Percentiles rank a stretch among this genome's conserved stretches.
These are phyloP conservation scores for Trichoderma orchidacearum DNA, from an alignment of 495 filamentous ascomycete species.

Conservation along the genomic window DNA sequence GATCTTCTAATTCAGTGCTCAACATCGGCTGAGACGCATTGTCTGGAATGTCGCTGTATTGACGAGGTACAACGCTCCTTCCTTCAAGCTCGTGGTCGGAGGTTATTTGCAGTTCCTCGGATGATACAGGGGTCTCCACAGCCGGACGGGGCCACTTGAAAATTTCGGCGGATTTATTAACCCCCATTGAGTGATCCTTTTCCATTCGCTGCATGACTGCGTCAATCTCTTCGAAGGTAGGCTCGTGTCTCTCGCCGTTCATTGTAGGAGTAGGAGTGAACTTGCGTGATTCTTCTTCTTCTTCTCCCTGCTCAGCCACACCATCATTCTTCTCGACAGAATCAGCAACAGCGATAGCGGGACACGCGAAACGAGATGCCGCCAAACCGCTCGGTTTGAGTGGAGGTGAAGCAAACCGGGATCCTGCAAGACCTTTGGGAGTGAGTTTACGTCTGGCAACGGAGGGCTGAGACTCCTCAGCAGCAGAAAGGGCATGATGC, in stretches of 20 bases:
- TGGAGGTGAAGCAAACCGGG: neutral
- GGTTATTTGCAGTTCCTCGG: conserved; percentile 40
- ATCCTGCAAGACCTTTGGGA: conserved; percentile 1
- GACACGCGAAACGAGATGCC: conserved; percentile 2
- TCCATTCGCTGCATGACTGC: conserved; percentile 71
- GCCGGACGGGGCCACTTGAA: conserved; percentile 20
- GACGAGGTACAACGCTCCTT: conserved; percentile 60
- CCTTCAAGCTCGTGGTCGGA: conserved; percentile 51
- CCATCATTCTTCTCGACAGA: conserved; percentile 1
- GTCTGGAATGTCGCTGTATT: conserved; percentile 29
- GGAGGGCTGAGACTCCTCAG: conserved; percentile 44
- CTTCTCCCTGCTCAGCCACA: neutral
- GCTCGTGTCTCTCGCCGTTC: conserved; percentile 17
- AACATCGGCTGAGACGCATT: conserved; percentile 17
- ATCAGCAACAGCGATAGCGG: conserved; percentile 10
- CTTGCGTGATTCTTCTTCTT: neutral
- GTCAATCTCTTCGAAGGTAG: conserved; percentile 69
- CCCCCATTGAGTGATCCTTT: conserved; percentile 54
- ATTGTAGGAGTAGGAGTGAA: neutral
- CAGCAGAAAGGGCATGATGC: conserved; percentile 50
- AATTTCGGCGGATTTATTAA: conserved; percentile 44
- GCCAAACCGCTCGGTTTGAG: neutral
- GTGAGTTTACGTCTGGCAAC: conserved; percentile 28
- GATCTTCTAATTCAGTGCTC: conserved; percentile 31
- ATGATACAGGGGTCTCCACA: conserved; percentile 31